Evolutionary conservation across 2,329 filamentous ascomycete species (phyloP).

Genomic region (Aspergillus intermedius): DNA sequence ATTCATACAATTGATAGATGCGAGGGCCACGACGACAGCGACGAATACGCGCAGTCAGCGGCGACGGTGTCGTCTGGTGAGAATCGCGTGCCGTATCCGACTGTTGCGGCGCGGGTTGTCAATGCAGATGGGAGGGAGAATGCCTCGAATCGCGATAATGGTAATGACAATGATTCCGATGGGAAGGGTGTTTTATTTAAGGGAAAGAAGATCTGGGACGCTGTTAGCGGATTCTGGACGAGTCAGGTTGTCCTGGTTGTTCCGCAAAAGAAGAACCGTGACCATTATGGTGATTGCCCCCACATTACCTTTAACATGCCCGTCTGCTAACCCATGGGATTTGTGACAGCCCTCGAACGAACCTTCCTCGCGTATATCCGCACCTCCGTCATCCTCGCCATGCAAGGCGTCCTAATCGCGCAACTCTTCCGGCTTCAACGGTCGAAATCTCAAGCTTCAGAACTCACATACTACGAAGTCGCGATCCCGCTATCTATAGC

Average conservation of each 20-base stretch:
- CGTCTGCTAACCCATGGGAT: too few species aligned
- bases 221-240: slow-evolving; percentile 74
- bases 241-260: slow-evolving; percentile 43
- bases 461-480: slow-evolving; percentile 54
- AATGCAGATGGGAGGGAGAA: background rate
- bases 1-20: slow-evolving; percentile 18
- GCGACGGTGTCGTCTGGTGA: slow-evolving; percentile 30
- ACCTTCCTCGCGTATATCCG: slow-evolving; percentile 69
- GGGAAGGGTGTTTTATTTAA: slow-evolving; percentile 4
- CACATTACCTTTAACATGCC: too few species aligned
- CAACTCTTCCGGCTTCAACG: slow-evolving; percentile 60
- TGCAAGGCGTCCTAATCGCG: slow-evolving; percentile 58
- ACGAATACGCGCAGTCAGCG: slow-evolving; percentile 15
- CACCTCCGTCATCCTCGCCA: slow-evolving; percentile 62
- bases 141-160: too few species aligned
- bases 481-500: slow-evolving; percentile 53
- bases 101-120: slow-evolving; percentile 3
- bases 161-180: background rate
- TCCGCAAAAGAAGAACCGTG: slow-evolving; percentile 35
- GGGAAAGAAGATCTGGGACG: slow-evolving; percentile 50
- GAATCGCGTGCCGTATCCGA: slow-evolving; percentile 19
- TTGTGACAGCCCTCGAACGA: slow-evolving; percentile 58
- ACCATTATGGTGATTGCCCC: slow-evolving; percentile 33
- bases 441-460: slow-evolving; percentile 12
- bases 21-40: slow-evolving; percentile 14